phyloP scores from a whole-genome alignment of 805 yeast species.

The Pichia thaimueangensis region DNA sequence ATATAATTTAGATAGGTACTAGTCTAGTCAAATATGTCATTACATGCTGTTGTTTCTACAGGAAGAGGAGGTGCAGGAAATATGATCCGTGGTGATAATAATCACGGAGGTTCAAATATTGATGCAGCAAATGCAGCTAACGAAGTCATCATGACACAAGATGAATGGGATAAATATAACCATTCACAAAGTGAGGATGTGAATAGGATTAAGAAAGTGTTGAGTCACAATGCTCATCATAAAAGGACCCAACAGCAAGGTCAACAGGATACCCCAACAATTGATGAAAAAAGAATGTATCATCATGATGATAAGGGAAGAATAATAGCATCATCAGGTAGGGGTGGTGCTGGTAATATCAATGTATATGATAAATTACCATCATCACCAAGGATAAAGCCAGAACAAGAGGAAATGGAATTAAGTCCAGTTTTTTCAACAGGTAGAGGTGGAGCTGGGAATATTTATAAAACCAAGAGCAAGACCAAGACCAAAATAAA shows the following conservation, averaged over 20 bases:
- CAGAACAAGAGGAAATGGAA: conserved; percentile 33
- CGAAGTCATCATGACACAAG: conserved; percentile 19
- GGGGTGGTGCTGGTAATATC: conserved; percentile 55
- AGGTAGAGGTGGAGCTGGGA: conserved; percentile 56
- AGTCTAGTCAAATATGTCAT: conserved; percentile 9
- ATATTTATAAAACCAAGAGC: conserved; percentile 26
- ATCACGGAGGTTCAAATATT: too few species aligned
- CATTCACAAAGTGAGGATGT: neutral
- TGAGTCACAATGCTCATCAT: neutral
- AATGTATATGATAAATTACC: conserved; percentile 36
- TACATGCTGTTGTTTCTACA: conserved; percentile 25
- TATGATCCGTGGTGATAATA: conserved; percentile 23
- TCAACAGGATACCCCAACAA: neutral
- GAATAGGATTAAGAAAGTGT: neutral
- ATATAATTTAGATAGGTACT: too few species aligned
- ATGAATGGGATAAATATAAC: conserved; percentile 1
- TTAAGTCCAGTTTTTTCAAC: conserved; percentile 39
- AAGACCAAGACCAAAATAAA: conserved; percentile 25
- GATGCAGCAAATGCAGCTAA: conserved; percentile 19
- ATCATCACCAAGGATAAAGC: conserved; percentile 36
- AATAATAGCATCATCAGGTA: conserved; percentile 43
- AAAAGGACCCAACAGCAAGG: neutral
- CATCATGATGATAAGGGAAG: conserved; percentile 28
- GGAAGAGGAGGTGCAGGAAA: conserved; percentile 35
- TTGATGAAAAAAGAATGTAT: conserved; percentile 13